These are phyloP conservation scores for Paecilomyces niveus DNA, from an alignment of 2,329 filamentous ascomycete species.

Conservation along the genomic window DNA sequence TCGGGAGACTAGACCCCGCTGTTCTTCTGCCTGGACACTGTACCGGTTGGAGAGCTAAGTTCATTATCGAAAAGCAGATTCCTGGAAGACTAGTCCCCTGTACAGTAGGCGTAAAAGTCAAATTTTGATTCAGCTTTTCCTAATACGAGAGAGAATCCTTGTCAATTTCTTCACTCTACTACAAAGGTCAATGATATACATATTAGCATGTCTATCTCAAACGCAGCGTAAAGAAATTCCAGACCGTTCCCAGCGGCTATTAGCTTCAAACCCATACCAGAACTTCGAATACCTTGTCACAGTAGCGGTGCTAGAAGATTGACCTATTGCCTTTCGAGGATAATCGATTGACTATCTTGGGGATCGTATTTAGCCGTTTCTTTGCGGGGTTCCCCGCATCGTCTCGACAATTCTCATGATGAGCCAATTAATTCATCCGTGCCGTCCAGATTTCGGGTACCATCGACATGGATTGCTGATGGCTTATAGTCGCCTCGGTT, in stretches of 20 bases:
- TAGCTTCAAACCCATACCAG: neutral
- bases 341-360: neutral
- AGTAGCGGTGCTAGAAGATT: neutral
- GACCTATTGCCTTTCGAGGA: neutral
- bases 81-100: constrained; percentile 44
- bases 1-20: constrained; percentile 41
- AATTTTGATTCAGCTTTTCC: constrained; percentile 18
- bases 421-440: neutral
- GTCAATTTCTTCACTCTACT: neutral
- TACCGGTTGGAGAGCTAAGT: constrained; percentile 50
- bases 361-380: neutral
- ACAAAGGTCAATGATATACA: neutral
- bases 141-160: constrained; percentile 1
- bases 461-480: neutral
- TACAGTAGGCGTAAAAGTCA: constrained; percentile 42
- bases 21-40: constrained; percentile 51
- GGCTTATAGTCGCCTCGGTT: neutral
- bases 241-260: neutral
- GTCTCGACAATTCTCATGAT: neutral
- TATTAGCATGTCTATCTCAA: neutral
- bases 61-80: constrained; percentile 46
- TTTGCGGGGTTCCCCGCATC: neutral
- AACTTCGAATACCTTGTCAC: neutral
- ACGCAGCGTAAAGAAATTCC: neutral
- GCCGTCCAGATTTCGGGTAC: neutral